Base-by-base conservation (phyloP, 2,329 filamentous ascomycete genomes). In the Colletotrichum aenigma region DNA sequence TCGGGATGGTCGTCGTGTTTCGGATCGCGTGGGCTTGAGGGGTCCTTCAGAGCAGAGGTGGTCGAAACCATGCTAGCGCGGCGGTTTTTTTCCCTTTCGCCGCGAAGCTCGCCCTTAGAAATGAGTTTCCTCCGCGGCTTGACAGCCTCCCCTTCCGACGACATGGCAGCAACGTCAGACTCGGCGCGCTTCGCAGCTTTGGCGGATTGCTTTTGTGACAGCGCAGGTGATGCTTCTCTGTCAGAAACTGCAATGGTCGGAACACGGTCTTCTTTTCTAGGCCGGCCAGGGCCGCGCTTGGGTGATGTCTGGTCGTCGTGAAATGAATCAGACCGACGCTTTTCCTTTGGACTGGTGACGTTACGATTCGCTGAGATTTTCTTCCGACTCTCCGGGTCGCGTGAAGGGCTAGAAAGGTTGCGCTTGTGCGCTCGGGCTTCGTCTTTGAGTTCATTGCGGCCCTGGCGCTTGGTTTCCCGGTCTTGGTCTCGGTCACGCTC, bases 81-180 rank as follows among this genome's bases (percentile, higher is more conserved):
- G 21, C 91, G 86, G 77, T 92, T 89, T 81, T 89, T 90, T 70
- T 91, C 89, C 21, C 89, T 86, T 79, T 92, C 90, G 12, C 89
- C 90, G 76, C 91, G 90, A 52, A 93, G 82, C 72, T 93, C 92
- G 67, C 89, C 89, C 43, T 92, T 92, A 1, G 92, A 93, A 24
- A 93, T 87, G 13, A 94, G 86, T 80, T 93, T 94, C 52, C 91
- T 87, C 28, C 92, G 85, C 3, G 91, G 91, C 80, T 93, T 93
- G 26, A 87, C 81, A 10, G 89, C 82, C 80, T 92, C 91, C 3
- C 88, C 91, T 79, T 90, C 90, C 38, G 91, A 92, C 1, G 89
- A 91, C 8, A 86, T 84, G 3, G 84, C 86, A 16, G 88, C 86
- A 28, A 86, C 77, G 64, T 93, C 92, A 1, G 89, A 87, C 67